phyloP scores from a whole-genome alignment of 495 filamentous ascomycete species.

The Paragyromitra xinjiangensis region DNA sequence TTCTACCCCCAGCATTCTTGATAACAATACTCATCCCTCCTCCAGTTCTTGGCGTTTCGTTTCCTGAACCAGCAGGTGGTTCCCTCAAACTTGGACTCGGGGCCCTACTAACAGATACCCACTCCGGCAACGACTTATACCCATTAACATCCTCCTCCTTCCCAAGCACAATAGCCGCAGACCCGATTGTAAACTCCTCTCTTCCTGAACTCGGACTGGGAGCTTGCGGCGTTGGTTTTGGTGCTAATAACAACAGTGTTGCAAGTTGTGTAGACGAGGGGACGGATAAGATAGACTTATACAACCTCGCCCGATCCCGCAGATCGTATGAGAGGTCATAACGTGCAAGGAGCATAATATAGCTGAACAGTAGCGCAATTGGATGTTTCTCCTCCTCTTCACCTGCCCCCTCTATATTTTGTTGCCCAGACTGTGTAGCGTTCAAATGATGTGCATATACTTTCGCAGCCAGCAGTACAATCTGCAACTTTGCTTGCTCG shows the following conservation, averaged over 20 bases:
- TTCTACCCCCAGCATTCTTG: constrained; percentile 73
- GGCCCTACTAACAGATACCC: constrained; percentile 82
- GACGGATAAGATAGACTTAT: constrained; percentile 79
- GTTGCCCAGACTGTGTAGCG: constrained; percentile 55
- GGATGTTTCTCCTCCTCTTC: constrained; percentile 68
- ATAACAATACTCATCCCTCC: constrained; percentile 56
- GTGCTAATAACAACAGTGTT: constrained; percentile 86
- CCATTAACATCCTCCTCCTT: constrained; percentile 74
- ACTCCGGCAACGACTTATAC: constrained; percentile 80
- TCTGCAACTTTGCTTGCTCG: constrained; percentile 86
- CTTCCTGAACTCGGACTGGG: constrained; percentile 84
- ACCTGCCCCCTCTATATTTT: constrained; percentile 13
- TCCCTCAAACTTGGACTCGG: constrained; percentile 79
- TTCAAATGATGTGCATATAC: constrained; percentile 92
- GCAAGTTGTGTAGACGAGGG: constrained; percentile 83
- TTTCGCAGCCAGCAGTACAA: constrained; percentile 89
- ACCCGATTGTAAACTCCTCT: constrained; percentile 78
- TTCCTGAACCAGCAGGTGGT: constrained; percentile 53
- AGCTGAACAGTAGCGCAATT: constrained; percentile 79
- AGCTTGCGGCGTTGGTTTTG: constrained; percentile 88
- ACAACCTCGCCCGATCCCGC: constrained; percentile 86
- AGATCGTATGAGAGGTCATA: constrained; percentile 96
- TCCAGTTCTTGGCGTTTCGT: constrained; percentile 57
- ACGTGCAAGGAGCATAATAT: constrained; percentile 82
- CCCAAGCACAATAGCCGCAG: constrained; percentile 82